Evolutionary conservation across 352 stramenopile genomes (phyloP).

Genomic region (Phytophthora meadii): DNA sequence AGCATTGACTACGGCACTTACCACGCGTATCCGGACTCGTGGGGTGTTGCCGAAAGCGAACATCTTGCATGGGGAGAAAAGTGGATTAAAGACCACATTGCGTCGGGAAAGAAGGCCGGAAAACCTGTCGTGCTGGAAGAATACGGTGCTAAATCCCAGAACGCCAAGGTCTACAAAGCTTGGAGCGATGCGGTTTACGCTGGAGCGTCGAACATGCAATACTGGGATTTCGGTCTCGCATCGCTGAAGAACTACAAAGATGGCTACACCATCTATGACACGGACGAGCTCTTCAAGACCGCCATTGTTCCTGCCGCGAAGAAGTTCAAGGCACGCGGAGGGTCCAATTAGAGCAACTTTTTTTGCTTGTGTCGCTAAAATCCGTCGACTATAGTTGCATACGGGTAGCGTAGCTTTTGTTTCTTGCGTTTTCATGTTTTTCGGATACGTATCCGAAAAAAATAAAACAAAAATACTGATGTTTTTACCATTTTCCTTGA

Average conservation of each 20-base stretch:
- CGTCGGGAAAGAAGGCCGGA: conserved; percentile 18
- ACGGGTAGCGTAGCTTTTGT: too few relatives aligned
- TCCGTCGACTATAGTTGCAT: too few relatives aligned
- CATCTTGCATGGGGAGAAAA: too few relatives aligned
- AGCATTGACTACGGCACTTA: too few relatives aligned
- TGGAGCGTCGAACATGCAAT: conserved; percentile 47
- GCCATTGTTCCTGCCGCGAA: conserved; percentile 21
- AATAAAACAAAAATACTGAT: too few relatives aligned
- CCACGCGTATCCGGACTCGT: too few relatives aligned
- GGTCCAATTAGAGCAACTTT: not conserved
- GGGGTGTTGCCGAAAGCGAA: too few relatives aligned
- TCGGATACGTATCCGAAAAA: too few relatives aligned
- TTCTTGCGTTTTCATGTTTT: too few relatives aligned
- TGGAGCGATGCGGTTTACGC: conserved; percentile 32
- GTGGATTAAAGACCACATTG: too few relatives aligned
- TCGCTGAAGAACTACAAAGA: conserved; percentile 31
- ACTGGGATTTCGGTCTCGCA: conserved; percentile 41
- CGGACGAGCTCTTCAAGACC: conserved; percentile 24
- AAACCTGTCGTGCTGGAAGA: conserved; percentile 41
- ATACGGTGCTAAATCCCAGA: conserved; percentile 31
- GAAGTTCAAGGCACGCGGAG: not conserved
- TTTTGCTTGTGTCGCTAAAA: too few relatives aligned
- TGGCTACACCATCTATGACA: conserved; percentile 34
- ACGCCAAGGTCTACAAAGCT: conserved; percentile 25
- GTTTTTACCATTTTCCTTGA: too few relatives aligned